Evolutionary conservation across 176 grass and related monocot genomes (phyloP), one percentile per base, ranked within the genome.

Genomic region (Cocos nucifera): DNA sequence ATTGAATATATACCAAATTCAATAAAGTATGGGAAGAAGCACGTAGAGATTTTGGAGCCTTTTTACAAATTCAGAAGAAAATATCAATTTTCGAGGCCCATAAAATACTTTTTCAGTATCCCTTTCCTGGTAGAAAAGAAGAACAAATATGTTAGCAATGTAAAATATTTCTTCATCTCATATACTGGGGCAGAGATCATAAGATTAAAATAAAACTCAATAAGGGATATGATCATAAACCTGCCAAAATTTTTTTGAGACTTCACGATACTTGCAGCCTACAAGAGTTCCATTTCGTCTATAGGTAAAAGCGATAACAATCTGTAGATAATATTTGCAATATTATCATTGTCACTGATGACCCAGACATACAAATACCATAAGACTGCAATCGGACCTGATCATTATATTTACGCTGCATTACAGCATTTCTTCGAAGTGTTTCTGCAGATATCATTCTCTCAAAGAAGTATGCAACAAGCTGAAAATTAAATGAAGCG

Each of bases 291-390:
- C 68, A 68, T 98, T 78, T 67, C 79, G 78, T 62, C 71, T 77
- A 79, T 92, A 98, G 21, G 87, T 78, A 62, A 98, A 98, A 67
- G 87, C 84, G 28, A 98, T 98, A 78, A 72, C 74, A 72, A 90
- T 84, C 93, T 98, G 80, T 23, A 58, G 61, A 74, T 49, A 49
- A 44, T 44, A 44, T 12, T 44, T 44, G 35, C 35, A 44, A 44
- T 44, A 14, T 14, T 44, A 44, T 44, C 10, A 44, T 44, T 44
- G 35, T 44, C 35, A 44, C 35, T 44, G 35, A 44, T 44, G 35
- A 44, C 35, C 6, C 35, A 77, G 60, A 50, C 57, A 61, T 6
- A 15, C 16, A 52, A 51, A 21, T 28, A 35, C 26, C 1, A 16
- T 30, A 44, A 57, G 15, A 49, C 35, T 56, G 56, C 69, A 74